These are phyloP conservation scores for Cryptococcus depauperatus DNA, from an alignment of 1,284 basidiomycete species.

Conservation along the genomic window DNA sequence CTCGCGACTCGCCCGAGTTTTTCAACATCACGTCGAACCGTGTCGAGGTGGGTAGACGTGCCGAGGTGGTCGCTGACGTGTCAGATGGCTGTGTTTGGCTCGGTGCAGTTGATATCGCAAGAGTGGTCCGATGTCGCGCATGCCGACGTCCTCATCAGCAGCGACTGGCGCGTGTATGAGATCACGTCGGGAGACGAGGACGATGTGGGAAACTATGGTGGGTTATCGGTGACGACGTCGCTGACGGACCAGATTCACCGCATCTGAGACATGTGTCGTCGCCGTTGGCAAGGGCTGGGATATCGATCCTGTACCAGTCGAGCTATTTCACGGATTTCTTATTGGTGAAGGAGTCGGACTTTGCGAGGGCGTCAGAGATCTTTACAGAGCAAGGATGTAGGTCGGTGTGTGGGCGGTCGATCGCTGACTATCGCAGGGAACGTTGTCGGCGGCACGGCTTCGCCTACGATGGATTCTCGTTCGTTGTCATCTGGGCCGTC, in stretches of 20 bases:
- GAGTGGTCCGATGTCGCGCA: constrained; percentile 24
- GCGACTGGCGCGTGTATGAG: constrained; percentile 39
- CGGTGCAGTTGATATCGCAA: constrained; percentile 20
- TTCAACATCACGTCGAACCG: constrained; percentile 39
- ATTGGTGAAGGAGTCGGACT: constrained; percentile 49
- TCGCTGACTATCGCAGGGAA: too few relatives aligned
- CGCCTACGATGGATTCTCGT: too few relatives aligned
- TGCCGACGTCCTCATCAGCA: constrained; percentile 25
- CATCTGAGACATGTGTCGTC: constrained; percentile 63
- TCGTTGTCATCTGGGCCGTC: constrained; percentile 19
- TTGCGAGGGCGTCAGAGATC: constrained; percentile 27
- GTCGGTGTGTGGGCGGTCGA: too few relatives aligned
- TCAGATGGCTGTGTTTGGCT: constrained; percentile 38
- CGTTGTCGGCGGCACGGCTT: too few relatives aligned
- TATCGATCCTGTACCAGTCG: constrained; percentile 75
- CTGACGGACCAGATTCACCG: constrained; percentile 28
- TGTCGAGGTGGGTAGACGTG: constrained; percentile 28
- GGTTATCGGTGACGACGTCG: constrained; percentile 1
- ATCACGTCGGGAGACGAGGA: constrained; percentile 33
- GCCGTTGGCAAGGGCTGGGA: constrained; percentile 66
- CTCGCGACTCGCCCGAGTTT: constrained; percentile 25
- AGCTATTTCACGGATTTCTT: constrained; percentile 79
- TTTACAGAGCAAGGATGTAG: constrained; percentile 35
- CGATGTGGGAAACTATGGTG: constrained; percentile 32
- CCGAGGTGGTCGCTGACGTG: neutral